Evolutionary conservation across 2,329 filamentous ascomycete genomes (phyloP).

Genomic region (Alternaria postmessia): DNA sequence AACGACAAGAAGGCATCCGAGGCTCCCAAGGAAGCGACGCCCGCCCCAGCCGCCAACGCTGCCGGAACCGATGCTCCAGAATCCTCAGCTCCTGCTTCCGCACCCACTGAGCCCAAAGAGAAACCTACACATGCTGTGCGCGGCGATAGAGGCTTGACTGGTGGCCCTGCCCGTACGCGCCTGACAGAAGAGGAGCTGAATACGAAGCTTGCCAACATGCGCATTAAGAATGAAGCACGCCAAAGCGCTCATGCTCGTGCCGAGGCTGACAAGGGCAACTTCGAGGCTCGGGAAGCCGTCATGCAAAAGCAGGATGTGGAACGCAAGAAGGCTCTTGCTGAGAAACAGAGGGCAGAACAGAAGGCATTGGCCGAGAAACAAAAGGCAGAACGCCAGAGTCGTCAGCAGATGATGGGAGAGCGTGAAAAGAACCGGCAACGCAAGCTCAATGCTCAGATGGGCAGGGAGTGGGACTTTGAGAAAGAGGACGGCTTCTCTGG

Average conservation of each 20-base stretch:
- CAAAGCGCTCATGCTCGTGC: conserved; percentile 69
- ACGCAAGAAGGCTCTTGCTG: conserved; percentile 47
- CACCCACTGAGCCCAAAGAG: conserved; percentile 34
- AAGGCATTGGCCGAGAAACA: conserved; percentile 42
- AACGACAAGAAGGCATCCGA: conserved; percentile 24
- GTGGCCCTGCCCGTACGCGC: conserved; percentile 43
- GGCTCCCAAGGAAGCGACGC: conserved; percentile 31
- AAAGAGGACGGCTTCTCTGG: conserved; percentile 65
- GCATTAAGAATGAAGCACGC: conserved; percentile 67
- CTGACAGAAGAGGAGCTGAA: conserved; percentile 71
- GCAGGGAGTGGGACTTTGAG: conserved; percentile 69
- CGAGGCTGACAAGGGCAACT: conserved; percentile 72
- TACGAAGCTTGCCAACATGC: conserved; percentile 67
- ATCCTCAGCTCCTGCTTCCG: conserved; percentile 21
- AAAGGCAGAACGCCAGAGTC: conserved; percentile 60
- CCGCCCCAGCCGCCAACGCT: conserved; percentile 22
- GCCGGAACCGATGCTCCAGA: conserved; percentile 18
- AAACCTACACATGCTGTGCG: conserved; percentile 41
- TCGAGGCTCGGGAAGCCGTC: conserved; percentile 69
- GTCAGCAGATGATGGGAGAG: conserved; percentile 69
- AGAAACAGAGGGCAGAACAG: conserved; percentile 56
- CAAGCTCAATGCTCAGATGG: conserved; percentile 66
- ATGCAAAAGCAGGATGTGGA: conserved; percentile 60
- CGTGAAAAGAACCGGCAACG: conserved; percentile 67
- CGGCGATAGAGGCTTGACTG: conserved; percentile 45